phyloP scores from a whole-genome alignment of 257 asterid species.

The Solanum phureja region DNA sequence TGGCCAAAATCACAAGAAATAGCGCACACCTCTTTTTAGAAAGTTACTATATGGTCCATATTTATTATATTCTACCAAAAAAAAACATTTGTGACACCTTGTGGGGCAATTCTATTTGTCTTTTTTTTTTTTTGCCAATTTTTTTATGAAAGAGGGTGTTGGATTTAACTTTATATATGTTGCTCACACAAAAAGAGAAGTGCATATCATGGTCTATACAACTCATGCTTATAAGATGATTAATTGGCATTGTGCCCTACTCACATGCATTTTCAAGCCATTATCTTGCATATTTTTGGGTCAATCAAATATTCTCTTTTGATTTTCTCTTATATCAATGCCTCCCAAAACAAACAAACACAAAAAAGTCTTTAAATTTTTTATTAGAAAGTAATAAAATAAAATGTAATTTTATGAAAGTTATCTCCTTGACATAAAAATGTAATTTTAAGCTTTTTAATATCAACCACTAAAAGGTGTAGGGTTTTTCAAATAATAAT shows the following conservation, averaged over 20 bases:
- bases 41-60: not conserved
- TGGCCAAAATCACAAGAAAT: not conserved
- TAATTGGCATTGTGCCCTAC: not conserved
- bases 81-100: not conserved
- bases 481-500: not conserved
- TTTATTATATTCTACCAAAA: not conserved
- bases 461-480: not conserved
- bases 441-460: not conserved
- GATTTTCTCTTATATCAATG: not conserved
- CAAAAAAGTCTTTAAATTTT: not conserved
- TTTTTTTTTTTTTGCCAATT: not conserved
- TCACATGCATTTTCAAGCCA: not conserved
- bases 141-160: not conserved
- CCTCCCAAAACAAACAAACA: not conserved
- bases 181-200: not conserved
- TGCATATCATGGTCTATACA: not conserved
- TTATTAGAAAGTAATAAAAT: not conserved
- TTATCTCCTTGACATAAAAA: not conserved
- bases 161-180: not conserved
- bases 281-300: not conserved
- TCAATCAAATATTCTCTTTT: not conserved
- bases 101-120: not conserved
- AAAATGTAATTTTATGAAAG: not conserved
- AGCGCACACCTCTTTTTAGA: not conserved
- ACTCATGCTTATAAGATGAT: conserved; percentile 1